Conservation (phyloP, 192 early-diverging fungal species). For the Backusella mclennaniae region DNA sequence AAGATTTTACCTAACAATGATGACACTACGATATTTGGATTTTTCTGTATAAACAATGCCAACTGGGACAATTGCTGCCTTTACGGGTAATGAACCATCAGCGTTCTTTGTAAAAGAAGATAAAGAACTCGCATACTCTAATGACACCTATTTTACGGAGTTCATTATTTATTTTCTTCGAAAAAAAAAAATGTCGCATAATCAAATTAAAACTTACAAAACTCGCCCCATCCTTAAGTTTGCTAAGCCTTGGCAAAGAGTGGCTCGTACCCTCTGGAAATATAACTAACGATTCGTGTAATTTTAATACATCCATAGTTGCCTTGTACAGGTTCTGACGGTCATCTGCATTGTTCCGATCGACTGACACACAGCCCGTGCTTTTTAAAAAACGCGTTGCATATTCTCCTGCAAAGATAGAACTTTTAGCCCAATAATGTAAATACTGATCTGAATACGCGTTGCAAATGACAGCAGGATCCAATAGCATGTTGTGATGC, state of each 20-base stretch:
- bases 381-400: constrained; percentile 27
- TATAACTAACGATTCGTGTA: constrained; percentile 42
- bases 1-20: constrained; percentile 39
- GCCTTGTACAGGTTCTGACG: constrained; percentile 29
- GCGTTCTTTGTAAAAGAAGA: constrained; percentile 16
- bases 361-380: constrained; percentile 47
- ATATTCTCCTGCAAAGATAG: constrained; percentile 39
- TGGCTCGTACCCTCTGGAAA: constrained; percentile 51
- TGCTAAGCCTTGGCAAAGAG: constrained; percentile 35
- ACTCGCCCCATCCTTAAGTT: constrained; percentile 45
- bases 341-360: constrained; percentile 41
- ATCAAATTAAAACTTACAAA: constrained; percentile 32
- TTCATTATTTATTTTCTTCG: constrained; percentile 14
- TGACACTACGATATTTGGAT: constrained; percentile 42
- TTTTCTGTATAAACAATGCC: constrained; percentile 49
- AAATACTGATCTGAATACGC: constrained; percentile 41
- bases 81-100: constrained; percentile 16
- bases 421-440: constrained; percentile 54
- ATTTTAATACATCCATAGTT: constrained; percentile 39
- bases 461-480: constrained; percentile 38
- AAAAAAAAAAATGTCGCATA: background rate
- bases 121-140: constrained; percentile 40
- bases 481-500: constrained; percentile 51
- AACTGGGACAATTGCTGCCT: constrained; percentile 34
- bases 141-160: constrained; percentile 37